phyloP scores from a whole-genome alignment of 2,329 filamentous ascomycete genomes.

The Cercospora berteroae region DNA sequence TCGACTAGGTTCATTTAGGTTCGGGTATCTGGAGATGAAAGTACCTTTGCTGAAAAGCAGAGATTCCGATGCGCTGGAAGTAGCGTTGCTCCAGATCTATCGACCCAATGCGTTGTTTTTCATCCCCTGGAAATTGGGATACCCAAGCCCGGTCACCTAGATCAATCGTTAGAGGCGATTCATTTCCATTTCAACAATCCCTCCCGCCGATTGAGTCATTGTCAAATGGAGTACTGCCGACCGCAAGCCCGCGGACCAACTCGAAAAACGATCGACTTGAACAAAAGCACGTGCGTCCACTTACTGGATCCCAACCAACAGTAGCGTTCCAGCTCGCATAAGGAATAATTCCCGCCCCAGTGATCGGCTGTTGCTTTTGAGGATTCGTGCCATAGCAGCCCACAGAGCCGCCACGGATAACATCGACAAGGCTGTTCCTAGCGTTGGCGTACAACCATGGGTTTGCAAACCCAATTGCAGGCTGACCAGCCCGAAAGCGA shows the following conservation, averaged over 20 bases:
- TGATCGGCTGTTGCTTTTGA: slow-evolving; percentile 13
- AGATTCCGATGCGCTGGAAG: not conserved
- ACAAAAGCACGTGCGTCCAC: not conserved
- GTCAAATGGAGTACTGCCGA: not conserved
- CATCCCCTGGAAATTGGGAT: slow-evolving; percentile 13
- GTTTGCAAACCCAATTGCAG: slow-evolving; percentile 54
- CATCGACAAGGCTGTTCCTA: slow-evolving; percentile 50
- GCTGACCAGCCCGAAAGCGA: slow-evolving; percentile 51
- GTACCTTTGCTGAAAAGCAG: not conserved
- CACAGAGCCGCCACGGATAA: slow-evolving; percentile 35
- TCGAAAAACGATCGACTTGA: not conserved
- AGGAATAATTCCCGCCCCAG: slow-evolving; percentile 25
- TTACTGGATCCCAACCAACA: slow-evolving; percentile 28
- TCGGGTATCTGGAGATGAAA: not conserved
- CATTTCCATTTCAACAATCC: not conserved
- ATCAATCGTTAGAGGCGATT: not conserved
- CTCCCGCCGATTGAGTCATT: not conserved
- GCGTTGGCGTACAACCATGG: slow-evolving; percentile 54
- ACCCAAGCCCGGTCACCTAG: slow-evolving; percentile 14
- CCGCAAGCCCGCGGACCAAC: not conserved
- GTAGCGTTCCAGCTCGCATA: slow-evolving; percentile 28
- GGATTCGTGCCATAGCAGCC: slow-evolving; percentile 25
- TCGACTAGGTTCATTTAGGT: not conserved
- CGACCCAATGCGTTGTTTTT: not conserved
- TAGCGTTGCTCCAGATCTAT: not conserved